phyloP scores from a whole-genome alignment of 768 basidiomycete species.

The Serendipita indica region DNA sequence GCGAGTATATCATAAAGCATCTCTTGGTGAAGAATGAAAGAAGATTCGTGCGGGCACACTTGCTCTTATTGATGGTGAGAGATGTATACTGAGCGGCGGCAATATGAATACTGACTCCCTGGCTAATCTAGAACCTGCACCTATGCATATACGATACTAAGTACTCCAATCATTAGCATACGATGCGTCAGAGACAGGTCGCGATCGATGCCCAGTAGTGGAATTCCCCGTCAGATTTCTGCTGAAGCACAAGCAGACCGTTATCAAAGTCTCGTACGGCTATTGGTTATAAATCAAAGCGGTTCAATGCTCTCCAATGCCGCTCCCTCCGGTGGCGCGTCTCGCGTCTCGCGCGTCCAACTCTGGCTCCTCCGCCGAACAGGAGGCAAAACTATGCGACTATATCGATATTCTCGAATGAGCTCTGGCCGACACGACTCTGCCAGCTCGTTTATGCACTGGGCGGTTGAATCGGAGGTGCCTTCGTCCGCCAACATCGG shows the following conservation, averaged over 20 bases:
- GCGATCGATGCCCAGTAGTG: neutral
- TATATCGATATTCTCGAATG: neutral
- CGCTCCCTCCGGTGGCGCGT: neutral
- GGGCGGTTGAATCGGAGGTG: neutral
- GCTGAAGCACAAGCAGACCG: neutral
- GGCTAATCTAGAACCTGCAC: neutral
- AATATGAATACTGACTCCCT: neutral
- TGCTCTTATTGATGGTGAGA: neutral
- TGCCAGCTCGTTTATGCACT: neutral
- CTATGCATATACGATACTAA: neutral
- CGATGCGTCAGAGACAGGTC: neutral
- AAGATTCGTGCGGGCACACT: neutral
- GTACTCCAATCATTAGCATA: neutral
- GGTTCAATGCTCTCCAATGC: neutral
- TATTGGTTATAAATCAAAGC: neutral
- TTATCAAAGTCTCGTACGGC: neutral
- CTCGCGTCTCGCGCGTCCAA: neutral
- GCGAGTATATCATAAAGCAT: neutral
- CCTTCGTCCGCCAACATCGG: neutral
- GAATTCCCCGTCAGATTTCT: neutral
- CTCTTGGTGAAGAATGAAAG: neutral
- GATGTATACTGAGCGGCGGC: neutral
- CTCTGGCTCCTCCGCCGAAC: neutral
- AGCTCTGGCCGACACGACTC: neutral
- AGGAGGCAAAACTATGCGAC: neutral